These are phyloP conservation scores for Scutellaria baicalensis DNA, from an alignment of 257 asterid species.

Conservation along the genomic window DNA sequence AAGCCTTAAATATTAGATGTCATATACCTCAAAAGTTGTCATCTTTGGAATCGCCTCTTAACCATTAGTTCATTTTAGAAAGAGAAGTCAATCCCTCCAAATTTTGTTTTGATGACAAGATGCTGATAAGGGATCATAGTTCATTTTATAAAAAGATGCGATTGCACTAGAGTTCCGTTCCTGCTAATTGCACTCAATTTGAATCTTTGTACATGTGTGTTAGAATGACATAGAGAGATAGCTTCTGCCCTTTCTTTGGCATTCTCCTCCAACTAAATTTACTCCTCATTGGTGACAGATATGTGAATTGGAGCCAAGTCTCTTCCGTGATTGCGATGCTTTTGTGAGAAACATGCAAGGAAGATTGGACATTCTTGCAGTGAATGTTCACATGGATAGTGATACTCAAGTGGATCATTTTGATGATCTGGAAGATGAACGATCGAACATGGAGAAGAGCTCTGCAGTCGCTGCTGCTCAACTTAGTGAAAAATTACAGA, in stretches of 20 bases:
- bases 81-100: background rate
- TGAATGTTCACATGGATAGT: slow-evolving; percentile 68
- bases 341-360: slow-evolving; percentile 73
- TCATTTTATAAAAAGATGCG: background rate
- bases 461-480: slow-evolving; percentile 14
- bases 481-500: slow-evolving; percentile 56
- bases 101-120: background rate
- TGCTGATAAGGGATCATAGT: background rate
- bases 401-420: slow-evolving; percentile 57
- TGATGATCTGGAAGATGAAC: slow-evolving; percentile 72
- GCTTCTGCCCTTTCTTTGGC: background rate
- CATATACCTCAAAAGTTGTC: too few relatives aligned
- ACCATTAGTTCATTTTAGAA: too few relatives aligned
- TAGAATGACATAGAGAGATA: background rate
- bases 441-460: slow-evolving; percentile 27
- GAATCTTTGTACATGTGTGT: background rate
- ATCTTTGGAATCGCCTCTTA: too few relatives aligned
- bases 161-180: background rate
- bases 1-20: too few relatives aligned
- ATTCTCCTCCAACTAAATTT: background rate
- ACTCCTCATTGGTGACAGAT: slow-evolving; percentile 27
- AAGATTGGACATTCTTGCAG: slow-evolving; percentile 78
- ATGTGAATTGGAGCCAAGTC: slow-evolving; percentile 72
- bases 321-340: slow-evolving; percentile 75
- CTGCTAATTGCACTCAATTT: background rate